phyloP scores from a whole-genome alignment of 108 stramenopile genomes.

The Mayamaea pseudoterrestris region DNA sequence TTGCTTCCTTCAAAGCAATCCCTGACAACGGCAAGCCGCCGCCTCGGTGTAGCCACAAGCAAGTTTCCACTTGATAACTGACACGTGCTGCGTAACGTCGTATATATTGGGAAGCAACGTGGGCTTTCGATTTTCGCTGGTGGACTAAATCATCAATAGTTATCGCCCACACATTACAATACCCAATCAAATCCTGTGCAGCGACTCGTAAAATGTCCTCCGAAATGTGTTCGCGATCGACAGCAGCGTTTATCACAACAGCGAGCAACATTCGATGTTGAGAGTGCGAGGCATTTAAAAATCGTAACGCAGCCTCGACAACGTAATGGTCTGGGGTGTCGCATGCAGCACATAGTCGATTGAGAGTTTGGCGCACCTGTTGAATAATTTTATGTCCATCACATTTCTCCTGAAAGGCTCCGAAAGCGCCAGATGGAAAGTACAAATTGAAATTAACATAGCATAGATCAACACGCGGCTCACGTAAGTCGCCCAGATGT shows the following conservation, averaged over 20 bases:
- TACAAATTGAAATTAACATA: slow-evolving; percentile 16
- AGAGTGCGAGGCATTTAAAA: slow-evolving; percentile 20
- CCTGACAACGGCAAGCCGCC: slow-evolving; percentile 49
- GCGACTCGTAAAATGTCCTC: slow-evolving; percentile 57
- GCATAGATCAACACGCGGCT: slow-evolving; percentile 14
- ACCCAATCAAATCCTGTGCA: slow-evolving; percentile 30
- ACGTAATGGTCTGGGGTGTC: slow-evolving; percentile 20
- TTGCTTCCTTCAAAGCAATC: slow-evolving; percentile 52
- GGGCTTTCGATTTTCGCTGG: slow-evolving; percentile 15
- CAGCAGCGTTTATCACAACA: slow-evolving; percentile 40
- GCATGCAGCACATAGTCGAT: slow-evolving; percentile 20
- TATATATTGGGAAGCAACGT: slow-evolving; percentile 31
- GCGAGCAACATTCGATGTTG: slow-evolving; percentile 32
- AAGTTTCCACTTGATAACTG: slow-evolving; percentile 74
- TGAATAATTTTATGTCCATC: slow-evolving; percentile 37
- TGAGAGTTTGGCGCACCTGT: slow-evolving; percentile 14
- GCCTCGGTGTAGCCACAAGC: slow-evolving; percentile 76
- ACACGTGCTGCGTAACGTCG: slow-evolving; percentile 29
- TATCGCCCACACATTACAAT: no score
- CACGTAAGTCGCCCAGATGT: slow-evolving; percentile 37
- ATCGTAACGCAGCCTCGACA: slow-evolving; percentile 29
- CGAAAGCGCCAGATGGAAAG: slow-evolving; percentile 34
- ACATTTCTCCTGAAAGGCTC: slow-evolving; percentile 52
- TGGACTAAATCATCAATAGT: slow-evolving; percentile 28
- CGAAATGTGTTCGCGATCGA: slow-evolving; percentile 41